Evolutionary conservation across 2,329 filamentous ascomycete species (phyloP).

Genomic region (Cladobotryum mycophilum): DNA sequence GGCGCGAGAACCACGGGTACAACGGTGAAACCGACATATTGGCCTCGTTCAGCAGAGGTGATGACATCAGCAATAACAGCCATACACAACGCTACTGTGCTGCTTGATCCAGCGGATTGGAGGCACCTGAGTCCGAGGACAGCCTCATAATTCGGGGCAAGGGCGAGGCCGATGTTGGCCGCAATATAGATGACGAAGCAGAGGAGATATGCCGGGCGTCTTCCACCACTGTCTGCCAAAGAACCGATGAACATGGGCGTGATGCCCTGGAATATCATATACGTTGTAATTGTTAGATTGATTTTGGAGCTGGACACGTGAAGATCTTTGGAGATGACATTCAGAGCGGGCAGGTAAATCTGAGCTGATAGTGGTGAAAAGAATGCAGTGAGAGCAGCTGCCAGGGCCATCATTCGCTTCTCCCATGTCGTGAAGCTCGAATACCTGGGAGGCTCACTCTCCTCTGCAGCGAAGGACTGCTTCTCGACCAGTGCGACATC

Average conservation of each 20-base stretch:
- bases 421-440: conserved; percentile 34
- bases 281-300: conserved; percentile 48
- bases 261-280: conserved; percentile 56
- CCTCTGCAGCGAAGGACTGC: conserved; percentile 4
- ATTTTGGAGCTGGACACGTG: conserved; percentile 35
- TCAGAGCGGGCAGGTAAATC: conserved; percentile 50
- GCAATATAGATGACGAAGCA: conserved; percentile 48
- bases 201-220: conserved; percentile 47
- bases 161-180: conserved; percentile 47
- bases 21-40: conserved; percentile 49
- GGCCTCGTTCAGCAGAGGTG: conserved; percentile 55
- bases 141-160: conserved; percentile 42
- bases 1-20: conserved; percentile 43
- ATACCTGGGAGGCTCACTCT: conserved; percentile 21
- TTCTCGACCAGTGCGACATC: conserved; percentile 12
- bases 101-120: conserved; percentile 52
- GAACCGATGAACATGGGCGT: conserved; percentile 51
- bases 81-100: conserved; percentile 50
- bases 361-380: conserved; percentile 43
- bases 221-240: conserved; percentile 48
- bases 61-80: conserved; percentile 59
- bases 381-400: conserved; percentile 32
- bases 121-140: conserved; percentile 49
- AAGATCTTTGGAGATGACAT: conserved; percentile 41
- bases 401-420: conserved; percentile 36